Percentiles rank a stretch among this genome's conserved stretches.
These are phyloP conservation scores for Apodospora peruviana DNA, from an alignment of 495 filamentous ascomycete species.

Conservation along the genomic window DNA sequence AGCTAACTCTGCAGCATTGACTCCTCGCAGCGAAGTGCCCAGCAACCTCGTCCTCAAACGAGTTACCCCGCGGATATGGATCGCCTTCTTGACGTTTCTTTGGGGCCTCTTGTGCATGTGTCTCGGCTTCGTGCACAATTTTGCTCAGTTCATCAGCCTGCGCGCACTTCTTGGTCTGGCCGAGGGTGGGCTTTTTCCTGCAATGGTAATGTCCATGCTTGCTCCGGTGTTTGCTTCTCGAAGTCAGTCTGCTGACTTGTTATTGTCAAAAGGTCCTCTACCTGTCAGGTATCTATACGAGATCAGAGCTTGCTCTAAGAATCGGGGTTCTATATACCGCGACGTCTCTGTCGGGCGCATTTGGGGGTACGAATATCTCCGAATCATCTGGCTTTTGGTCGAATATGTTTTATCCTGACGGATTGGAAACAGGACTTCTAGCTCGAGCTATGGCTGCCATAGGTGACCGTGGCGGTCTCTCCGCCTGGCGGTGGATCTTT, in stretches of 20 bases:
- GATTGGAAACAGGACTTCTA: constrained; percentile 35
- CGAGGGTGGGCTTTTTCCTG: constrained; percentile 45
- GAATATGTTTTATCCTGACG: too few relatives aligned
- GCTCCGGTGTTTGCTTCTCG: too few relatives aligned
- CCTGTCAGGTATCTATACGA: constrained; percentile 39
- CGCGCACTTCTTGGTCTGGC: constrained; percentile 68
- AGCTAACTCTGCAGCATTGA: too few relatives aligned
- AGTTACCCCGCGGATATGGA: constrained; percentile 54
- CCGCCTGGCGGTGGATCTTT: constrained; percentile 45
- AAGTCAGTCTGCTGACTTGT: too few relatives aligned
- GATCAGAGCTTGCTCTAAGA: constrained; percentile 45
- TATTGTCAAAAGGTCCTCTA: constrained; percentile 42
- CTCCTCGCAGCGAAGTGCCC: constrained; percentile 56
- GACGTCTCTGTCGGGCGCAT: constrained; percentile 47
- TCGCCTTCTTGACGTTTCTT: constrained; percentile 47
- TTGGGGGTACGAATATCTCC: constrained; percentile 32
- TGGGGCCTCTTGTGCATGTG: constrained; percentile 54
- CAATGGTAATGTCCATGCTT: constrained; percentile 30
- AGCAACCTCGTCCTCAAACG: constrained; percentile 82
- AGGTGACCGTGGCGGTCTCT: constrained; percentile 29
- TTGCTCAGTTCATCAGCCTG: constrained; percentile 64
- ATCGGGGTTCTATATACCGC: constrained; percentile 52
- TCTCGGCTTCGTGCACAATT: constrained; percentile 74
- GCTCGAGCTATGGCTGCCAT: constrained; percentile 35
- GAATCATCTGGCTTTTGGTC: background rate